A percentile compares a stretch with the other conserved stretches of the same genome.
Evolutionary conservation across 768 basidiomycete genomes (phyloP).

Genomic region (Holtermanniella nyarrowii): DNA sequence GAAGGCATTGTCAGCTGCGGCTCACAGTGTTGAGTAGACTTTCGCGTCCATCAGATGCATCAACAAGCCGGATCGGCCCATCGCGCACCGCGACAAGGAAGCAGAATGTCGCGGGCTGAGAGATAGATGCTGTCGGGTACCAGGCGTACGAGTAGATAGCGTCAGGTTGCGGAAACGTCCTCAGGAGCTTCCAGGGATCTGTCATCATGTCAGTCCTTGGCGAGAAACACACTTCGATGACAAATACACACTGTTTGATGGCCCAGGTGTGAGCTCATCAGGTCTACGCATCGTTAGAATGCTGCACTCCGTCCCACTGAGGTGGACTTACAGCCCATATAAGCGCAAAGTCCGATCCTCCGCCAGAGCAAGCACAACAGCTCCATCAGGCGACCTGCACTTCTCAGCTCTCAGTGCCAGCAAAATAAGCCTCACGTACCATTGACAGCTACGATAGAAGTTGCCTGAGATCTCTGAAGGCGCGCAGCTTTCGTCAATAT

Average conservation of each 20-base stretch:
- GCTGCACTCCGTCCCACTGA: too few relatives aligned
- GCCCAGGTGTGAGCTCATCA: not conserved
- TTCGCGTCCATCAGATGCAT: conserved; percentile 67
- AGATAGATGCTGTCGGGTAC: conserved; percentile 65
- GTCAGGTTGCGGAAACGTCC: conserved; percentile 49
- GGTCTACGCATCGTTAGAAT: too few relatives aligned
- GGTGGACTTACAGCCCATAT: conserved; percentile 49
- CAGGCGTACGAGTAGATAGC: conserved; percentile 70
- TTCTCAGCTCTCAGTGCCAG: not conserved
- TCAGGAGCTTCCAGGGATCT: conserved; percentile 10
- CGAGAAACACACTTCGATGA: not conserved
- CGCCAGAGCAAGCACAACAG: conserved; percentile 55
- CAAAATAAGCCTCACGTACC: too few relatives aligned
- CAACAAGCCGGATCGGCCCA: conserved; percentile 71
- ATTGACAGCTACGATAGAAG: too few relatives aligned
- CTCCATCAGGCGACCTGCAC: conserved; percentile 65
- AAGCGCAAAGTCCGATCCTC: conserved; percentile 60
- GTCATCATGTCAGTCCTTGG: not conserved
- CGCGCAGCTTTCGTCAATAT: too few relatives aligned
- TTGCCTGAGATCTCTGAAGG: too few relatives aligned
- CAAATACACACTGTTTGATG: not conserved
- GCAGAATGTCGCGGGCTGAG: conserved; percentile 59
- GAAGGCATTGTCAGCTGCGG: conserved; percentile 2
- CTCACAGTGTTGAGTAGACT: conserved; percentile 1
- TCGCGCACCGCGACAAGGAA: conserved; percentile 76